Evolutionary conservation across 1,284 basidiomycete genomes (phyloP), one percentile per base, ranked within the genome.

Genomic region (Trametes pubescens): DNA sequence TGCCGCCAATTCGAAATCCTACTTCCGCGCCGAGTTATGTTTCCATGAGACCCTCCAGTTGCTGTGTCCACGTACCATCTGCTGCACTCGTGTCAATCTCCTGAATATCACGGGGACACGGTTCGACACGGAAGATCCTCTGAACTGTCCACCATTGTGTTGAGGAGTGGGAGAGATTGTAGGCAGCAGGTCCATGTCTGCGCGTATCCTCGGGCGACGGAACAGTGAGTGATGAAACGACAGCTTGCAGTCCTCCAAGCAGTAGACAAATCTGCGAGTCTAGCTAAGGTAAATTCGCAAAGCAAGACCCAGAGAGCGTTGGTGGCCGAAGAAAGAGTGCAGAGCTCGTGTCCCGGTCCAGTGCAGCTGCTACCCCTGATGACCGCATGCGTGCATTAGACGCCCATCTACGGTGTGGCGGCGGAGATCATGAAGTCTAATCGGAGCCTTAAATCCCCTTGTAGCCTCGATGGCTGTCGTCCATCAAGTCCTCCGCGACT

Each of bases 1-100:
- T 51, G 93, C 91, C 24, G 96, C 96, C 60, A 96, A 81, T 77
- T 98, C 95, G 78, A 98, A 97, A 77, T 98, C 95, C 95, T 97
- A 76, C 26, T 64, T 64, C 59, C 55, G 56, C 51, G 24, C 62
- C 51, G 14, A 32, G 51, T 60, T 49, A 57, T 49, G 35, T 32
- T 46, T 21, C 37, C 59, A 38, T 11, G 26, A n/a, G n/a, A 13
- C 4, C n/a, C 24, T 40, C 11, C 2, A 44, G 8, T 13, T 2
- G 18, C 13, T n/a, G 11, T 13, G 6, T 1, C 32, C 34, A 63
- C 85, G 52, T 68, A 92, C 94, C 94, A 96, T 95, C 75, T 94
- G 91, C 63, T 92, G 90, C 71, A 95, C 91, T 66, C 92, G 86
- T 70, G 90, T 86, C 64, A 95, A 75, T 49, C 94, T 81, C 69